Conservation (phyloP, 192 early-diverging fungal species). For the Backusella psychrophila region DNA sequence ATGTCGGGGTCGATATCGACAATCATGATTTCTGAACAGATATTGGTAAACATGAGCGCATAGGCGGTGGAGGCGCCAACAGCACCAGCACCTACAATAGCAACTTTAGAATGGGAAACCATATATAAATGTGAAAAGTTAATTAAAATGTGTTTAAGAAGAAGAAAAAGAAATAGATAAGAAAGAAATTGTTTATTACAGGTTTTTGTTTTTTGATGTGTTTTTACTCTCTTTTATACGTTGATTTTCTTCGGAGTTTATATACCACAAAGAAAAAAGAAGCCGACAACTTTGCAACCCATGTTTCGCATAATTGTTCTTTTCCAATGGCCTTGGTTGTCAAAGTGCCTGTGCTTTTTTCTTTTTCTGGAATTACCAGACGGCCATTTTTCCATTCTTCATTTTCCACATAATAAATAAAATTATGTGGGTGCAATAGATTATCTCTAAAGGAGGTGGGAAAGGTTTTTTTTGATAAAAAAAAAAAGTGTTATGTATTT, state of each 20-base stretch:
- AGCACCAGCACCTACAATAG: conserved; percentile 76
- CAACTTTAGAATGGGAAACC: conserved; percentile 42
- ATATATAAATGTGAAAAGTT: neutral
- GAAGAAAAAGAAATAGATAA: neutral
- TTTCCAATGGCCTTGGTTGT: neutral
- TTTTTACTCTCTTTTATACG: neutral
- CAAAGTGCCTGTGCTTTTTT: neutral
- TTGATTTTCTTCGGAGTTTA: neutral
- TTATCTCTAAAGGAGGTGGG: neutral
- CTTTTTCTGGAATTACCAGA: neutral
- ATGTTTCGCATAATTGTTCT: conserved; percentile 4
- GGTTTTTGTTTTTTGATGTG: neutral
- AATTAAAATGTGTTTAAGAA: neutral
- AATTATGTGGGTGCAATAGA: neutral
- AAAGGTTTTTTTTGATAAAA: neutral
- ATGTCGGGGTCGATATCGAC: conserved; percentile 69
- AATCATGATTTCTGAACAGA: conserved; percentile 68
- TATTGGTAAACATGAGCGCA: conserved; percentile 64
- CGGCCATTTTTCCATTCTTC: neutral
- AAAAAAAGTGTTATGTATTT: neutral
- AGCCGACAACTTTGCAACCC: neutral
- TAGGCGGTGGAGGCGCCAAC: conserved; percentile 76
- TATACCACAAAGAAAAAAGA: neutral
- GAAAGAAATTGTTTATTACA: neutral
- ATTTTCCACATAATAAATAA: neutral